Base-by-base conservation (phyloP, 2,329 filamentous ascomycete genomes). In the Scortechinia acanthostroma region DNA sequence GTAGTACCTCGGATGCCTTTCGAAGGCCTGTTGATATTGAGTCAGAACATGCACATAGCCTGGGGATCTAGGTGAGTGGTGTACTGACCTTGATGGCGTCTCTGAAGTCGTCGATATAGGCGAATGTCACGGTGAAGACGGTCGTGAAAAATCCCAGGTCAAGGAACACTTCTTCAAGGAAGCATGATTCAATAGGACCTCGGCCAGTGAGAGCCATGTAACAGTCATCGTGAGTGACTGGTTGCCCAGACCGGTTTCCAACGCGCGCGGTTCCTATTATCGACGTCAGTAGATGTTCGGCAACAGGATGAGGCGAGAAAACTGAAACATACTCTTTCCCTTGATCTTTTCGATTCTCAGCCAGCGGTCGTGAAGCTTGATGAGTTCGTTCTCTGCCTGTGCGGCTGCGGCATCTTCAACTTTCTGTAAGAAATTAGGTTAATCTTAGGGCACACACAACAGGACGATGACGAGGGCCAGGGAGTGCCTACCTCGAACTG, bases 11-110 rank as follows among this genome's bases (percentile, higher is more conserved):
- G 10, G 10, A 19, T 40, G 6, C 6, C 20, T 40, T 19, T 40
- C 10, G 17, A 40, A 40, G 17, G 14, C 13, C 35, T 40, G 35
- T 40, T 10, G 20, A 40, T 15, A 10, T 10, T 30, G 10, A 30
- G 25, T n/a, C 10, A 30, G 25, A 10, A 30, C 25, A n/a, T n/a
- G n/a, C n/a, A n/a, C n/a, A n/a, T n/a, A n/a, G 25, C n/a, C 25
- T 10, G n/a, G 25, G 25, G n/a, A 30, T 10, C 10, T 10, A 30
- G 25, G n/a, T n/a, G 17, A 6, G 20, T 10, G 35, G 17, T 40
- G 20, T 4, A 47, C 45, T 28, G 49, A 55, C 59, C 47, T 50
- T 55, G 42, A 56, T 50, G 1, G 53, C 52, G 44, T 56, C 54
- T 22, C 46, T 45, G 30, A 46, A 56, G 21, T 56, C 54, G 21